A percentile compares a stretch with the other conserved stretches of the same genome.
phyloP scores from a whole-genome alignment of 1,284 basidiomycete species.

The Cutaneotrichosporon cutaneum region DNA sequence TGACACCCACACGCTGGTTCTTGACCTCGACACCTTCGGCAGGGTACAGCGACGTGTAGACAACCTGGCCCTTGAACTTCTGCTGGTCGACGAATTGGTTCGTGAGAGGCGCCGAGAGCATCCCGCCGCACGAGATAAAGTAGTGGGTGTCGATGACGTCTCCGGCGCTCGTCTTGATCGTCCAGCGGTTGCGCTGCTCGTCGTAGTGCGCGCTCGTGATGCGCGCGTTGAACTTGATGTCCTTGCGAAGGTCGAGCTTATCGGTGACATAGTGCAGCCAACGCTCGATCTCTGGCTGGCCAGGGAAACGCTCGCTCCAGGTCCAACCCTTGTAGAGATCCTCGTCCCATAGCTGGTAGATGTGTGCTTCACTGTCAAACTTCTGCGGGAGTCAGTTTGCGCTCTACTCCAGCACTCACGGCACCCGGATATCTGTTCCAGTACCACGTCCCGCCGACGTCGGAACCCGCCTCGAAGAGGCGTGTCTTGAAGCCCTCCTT shows the following conservation, averaged over 20 bases:
- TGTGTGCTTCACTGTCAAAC: constrained; percentile 17
- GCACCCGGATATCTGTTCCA: constrained; percentile 26
- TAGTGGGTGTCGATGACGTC: constrained; percentile 18
- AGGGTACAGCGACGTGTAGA: constrained; percentile 19
- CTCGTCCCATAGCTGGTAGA: constrained; percentile 22
- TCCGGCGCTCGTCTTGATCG: constrained; percentile 16
- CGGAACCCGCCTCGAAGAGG: constrained; percentile 14
- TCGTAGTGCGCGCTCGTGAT: constrained; percentile 14
- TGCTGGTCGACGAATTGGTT: constrained; percentile 15
- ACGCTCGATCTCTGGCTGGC: constrained; percentile 21
- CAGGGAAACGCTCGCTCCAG: constrained; percentile 24
- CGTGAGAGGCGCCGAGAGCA: constrained; percentile 16
- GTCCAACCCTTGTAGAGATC: constrained; percentile 22
- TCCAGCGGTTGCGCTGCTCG: constrained; percentile 14
- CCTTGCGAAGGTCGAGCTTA: constrained; percentile 21
- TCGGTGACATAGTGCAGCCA: constrained; percentile 22
- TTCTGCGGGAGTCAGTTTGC: neutral
- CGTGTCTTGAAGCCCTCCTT: constrained; percentile 13
- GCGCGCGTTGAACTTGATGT: constrained; percentile 19
- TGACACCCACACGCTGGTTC: constrained; percentile 12
- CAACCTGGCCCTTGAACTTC: constrained; percentile 20
- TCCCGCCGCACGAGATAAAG: constrained; percentile 22
- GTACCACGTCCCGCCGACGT: constrained; percentile 24
- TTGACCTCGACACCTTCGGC: constrained; percentile 17
- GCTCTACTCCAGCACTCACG: neutral